These are phyloP conservation scores for Phalaenopsis equestris DNA, from an alignment of 106 monocot species.

Conservation along the genomic window DNA sequence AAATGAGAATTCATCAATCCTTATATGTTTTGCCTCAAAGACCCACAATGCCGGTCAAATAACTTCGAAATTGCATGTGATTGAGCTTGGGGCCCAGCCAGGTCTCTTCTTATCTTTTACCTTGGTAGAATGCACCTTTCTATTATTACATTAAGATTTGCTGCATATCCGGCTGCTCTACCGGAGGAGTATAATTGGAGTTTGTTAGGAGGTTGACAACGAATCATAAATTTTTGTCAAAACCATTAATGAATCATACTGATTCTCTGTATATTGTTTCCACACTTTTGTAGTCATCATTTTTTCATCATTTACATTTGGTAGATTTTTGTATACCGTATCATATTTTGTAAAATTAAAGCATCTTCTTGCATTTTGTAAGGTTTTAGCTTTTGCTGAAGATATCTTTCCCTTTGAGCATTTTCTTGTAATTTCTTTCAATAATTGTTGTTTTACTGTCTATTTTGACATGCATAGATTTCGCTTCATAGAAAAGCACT, in stretches of 20 bases:
- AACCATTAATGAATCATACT: too few relatives aligned
- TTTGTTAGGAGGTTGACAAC: neutral
- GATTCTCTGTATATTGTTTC: too few relatives aligned
- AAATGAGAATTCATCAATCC: constrained; percentile 79
- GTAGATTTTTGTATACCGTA: neutral
- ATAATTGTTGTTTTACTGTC: too few relatives aligned
- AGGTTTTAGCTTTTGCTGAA: neutral
- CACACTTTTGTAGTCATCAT: neutral
- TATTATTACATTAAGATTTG: neutral
- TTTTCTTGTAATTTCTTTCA: neutral
- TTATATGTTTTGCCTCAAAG: constrained; percentile 95
- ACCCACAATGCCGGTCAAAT: constrained; percentile 86
- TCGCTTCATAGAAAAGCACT: neutral
- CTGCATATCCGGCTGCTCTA: neutral
- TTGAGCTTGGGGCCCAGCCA: constrained; percentile 98
- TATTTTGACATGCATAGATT: too few relatives aligned
- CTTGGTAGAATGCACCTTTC: neutral
- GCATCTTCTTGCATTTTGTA: neutral
- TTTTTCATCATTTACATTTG: neutral
- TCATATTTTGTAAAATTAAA: neutral
- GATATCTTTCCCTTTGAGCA: neutral
- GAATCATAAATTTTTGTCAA: too few relatives aligned
- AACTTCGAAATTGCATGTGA: constrained; percentile 91
- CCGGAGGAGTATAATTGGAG: neutral
- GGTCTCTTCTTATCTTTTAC: constrained; percentile 26